These are phyloP conservation scores for Cutaneotrichosporon sp. DNA, from an alignment of 1,284 basidiomycete species.

Conservation along the genomic window DNA sequence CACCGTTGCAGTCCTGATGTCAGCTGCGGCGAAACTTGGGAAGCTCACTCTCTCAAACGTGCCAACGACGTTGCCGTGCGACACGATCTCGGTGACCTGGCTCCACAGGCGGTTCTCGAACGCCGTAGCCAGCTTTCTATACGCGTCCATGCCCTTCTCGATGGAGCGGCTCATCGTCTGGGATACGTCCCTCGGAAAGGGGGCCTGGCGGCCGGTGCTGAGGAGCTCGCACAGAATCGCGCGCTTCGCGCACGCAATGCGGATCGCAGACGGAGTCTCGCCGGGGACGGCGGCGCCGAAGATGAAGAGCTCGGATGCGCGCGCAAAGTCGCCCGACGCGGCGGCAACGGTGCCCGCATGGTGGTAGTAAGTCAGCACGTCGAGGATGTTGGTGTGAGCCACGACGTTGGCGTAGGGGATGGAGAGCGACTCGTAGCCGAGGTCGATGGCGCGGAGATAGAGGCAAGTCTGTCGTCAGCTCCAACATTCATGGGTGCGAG, in stretches of 20 bases:
- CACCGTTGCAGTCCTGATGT: slow-evolving; percentile 42
- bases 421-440: neutral
- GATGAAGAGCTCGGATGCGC: slow-evolving; percentile 36
- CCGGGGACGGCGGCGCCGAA: slow-evolving; percentile 40
- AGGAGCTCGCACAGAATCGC: slow-evolving; percentile 47
- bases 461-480: slow-evolving; percentile 21
- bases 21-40: no score
- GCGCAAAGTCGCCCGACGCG: slow-evolving; percentile 27
- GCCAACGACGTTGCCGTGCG: neutral
- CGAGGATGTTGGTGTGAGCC: slow-evolving; percentile 32
- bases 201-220: slow-evolving; percentile 31
- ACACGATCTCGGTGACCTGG: slow-evolving; percentile 18
- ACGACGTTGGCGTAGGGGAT: slow-evolving; percentile 28
- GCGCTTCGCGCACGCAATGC: slow-evolving; percentile 43
- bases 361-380: slow-evolving; percentile 47
- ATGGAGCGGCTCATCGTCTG: slow-evolving; percentile 28
- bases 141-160: slow-evolving; percentile 35
- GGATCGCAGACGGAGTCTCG: slow-evolving; percentile 39
- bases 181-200: slow-evolving; percentile 39
- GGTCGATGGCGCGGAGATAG: slow-evolving; percentile 14
- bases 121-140: slow-evolving; percentile 41
- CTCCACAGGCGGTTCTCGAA: slow-evolving; percentile 38
- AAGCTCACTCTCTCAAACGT: slow-evolving; percentile 13
- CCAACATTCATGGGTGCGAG: neutral
- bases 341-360: slow-evolving; percentile 44